Evolutionary conservation across 352 stramenopile species (phyloP).

Genomic region (Globisporangium uncinulatum): DNA sequence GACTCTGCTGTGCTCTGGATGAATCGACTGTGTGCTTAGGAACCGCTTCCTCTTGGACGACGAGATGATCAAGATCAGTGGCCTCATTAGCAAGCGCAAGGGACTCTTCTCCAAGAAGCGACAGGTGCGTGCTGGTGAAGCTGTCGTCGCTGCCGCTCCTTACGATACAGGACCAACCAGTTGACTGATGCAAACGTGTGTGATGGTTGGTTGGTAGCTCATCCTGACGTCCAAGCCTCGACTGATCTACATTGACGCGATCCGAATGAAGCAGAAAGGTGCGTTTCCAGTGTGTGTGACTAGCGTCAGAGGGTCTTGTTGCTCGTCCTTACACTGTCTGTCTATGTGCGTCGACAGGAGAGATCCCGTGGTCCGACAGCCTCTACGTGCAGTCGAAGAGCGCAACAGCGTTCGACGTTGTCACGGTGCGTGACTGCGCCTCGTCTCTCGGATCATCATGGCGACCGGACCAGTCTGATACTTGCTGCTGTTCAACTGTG

Average conservation of each 20-base stretch:
- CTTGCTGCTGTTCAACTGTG: not conserved
- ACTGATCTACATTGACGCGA: slow-evolving; percentile 88
- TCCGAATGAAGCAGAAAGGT: slow-evolving; percentile 88
- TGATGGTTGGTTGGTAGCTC: slow-evolving; percentile 23
- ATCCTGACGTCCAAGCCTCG: slow-evolving; percentile 83
- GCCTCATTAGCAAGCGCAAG: slow-evolving; percentile 86
- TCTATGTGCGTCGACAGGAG: slow-evolving; percentile 18
- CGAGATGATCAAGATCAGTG: slow-evolving; percentile 81
- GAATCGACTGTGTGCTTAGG: slow-evolving; percentile 11
- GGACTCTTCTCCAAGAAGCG: slow-evolving; percentile 87
- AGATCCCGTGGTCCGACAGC: slow-evolving; percentile 83
- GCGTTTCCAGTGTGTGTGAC: not conserved
- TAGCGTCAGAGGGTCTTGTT: too few relatives aligned
- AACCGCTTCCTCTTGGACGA: slow-evolving; percentile 85
- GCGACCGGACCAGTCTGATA: too few relatives aligned
- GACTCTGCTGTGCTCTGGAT: not conserved
- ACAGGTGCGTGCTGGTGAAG: slow-evolving; percentile 25
- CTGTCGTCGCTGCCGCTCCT: not conserved
- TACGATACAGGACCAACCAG: not conserved
- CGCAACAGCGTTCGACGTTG: slow-evolving; percentile 77
- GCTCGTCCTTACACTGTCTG: not conserved
- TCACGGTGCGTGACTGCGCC: slow-evolving; percentile 42
- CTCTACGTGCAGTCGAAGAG: slow-evolving; percentile 86
- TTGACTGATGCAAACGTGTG: not conserved
- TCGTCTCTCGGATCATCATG: too few relatives aligned